phyloP scores from a whole-genome alignment of 2,329 filamentous ascomycete genomes.

The Nothomitra cinnamomea region DNA sequence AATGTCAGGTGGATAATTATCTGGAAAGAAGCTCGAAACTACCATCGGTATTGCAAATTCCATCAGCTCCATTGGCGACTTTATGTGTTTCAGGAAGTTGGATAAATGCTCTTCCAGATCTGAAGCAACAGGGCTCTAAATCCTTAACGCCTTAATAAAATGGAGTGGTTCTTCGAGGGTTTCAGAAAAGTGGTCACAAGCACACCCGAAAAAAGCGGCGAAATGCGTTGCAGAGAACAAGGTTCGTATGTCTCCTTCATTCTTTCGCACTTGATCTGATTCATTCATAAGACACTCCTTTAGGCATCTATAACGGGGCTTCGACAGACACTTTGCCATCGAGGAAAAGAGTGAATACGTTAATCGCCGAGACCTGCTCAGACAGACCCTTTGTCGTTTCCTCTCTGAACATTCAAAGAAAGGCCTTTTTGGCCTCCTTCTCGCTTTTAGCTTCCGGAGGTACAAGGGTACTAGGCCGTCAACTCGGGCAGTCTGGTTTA shows the following conservation, averaged over 20 bases:
- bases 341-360: too few species aligned
- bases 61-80: conserved; percentile 10
- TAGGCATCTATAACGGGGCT: too few species aligned
- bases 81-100: background rate
- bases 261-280: background rate
- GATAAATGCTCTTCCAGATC: background rate
- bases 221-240: background rate
- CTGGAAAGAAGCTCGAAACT: conserved; percentile 14
- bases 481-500: too few species aligned
- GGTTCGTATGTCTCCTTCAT: background rate
- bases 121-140: background rate
- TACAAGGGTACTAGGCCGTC: too few species aligned
- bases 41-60: conserved; percentile 14
- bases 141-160: background rate
- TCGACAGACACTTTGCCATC: too few species aligned
- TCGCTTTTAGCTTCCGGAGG: too few species aligned
- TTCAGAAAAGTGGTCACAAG: background rate
- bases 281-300: background rate
- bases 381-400: background rate
- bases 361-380: too few species aligned
- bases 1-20: conserved; percentile 14
- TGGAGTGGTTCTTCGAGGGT: background rate
- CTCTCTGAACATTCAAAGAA: background rate
- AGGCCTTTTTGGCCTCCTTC: background rate
- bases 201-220: background rate